Evolutionary conservation across 768 basidiomycete genomes (phyloP), one percentile per base, ranked within the genome.

Genomic region (Russula sp.): DNA sequence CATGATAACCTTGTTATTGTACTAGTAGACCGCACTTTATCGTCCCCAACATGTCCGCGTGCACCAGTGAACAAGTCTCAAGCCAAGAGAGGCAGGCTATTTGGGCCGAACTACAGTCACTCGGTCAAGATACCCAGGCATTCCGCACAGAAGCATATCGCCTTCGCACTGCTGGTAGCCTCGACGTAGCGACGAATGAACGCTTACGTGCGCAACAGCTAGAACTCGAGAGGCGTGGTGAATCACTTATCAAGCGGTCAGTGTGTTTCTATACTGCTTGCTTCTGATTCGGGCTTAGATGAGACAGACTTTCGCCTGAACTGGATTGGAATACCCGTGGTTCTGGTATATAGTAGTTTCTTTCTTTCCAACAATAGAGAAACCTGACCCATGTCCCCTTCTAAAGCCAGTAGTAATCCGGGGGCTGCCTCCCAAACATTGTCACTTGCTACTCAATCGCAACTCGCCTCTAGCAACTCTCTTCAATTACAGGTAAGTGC

Each of bases 81-180:
- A 40, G 20, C 13, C 40, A 64, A 18, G 63, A 64, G 13, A 60
- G 63, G 37, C 40, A 60, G 34, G 57, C 16, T 2, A 60, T 64
- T 1, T 50, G 34, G 32, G 45, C 34, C 8, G 58, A 64, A 11
- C 11, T 64, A 13, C 53, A 55, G 32, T 50, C 53, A 2, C 48
- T 64, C 14, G 39, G 58, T 32, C 54, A 34, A 18, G 63, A 64
- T 44, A 60, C 58, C 5, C 58, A 51, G 14, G 53, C 40, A 7
- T 60, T 64, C 27, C 63, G 63, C 14, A 45, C 48, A 4, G 63
- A 64, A 22, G 63, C 34, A 1, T 64, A 64, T 32, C 54, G 48
- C 53, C 58, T 64, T 45, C 58, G 63, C 48, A 51, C 34, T 1
- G 20, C 54, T 4, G 63, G 54, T 6, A 11, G 13, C 34, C 57